phyloP scores from a whole-genome alignment of 2,329 filamentous ascomycete genomes.

The Cryphonectria radicalis region DNA sequence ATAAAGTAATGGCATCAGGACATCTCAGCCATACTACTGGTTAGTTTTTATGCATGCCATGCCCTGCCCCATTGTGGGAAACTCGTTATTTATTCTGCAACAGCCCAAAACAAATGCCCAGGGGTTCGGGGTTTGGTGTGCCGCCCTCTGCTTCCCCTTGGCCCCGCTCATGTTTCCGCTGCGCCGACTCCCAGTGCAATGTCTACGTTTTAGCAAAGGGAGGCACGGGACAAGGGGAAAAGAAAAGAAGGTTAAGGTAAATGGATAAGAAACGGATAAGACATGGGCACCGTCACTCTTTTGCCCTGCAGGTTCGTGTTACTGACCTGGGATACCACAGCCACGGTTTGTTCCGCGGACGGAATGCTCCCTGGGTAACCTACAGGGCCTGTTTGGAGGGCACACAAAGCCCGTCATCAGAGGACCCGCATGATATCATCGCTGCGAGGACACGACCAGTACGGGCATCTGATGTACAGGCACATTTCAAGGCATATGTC shows the following conservation, averaged over 20 bases:
- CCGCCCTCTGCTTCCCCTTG: background rate
- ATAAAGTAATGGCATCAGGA: background rate
- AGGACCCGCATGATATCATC: slow-evolving; percentile 13
- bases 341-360: background rate
- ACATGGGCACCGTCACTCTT: background rate
- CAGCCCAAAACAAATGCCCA: background rate
- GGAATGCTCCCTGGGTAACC: background rate
- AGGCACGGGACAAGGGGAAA: background rate
- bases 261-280: background rate
- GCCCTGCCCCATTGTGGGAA: background rate
- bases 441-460: background rate
- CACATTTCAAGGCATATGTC: background rate
- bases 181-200: background rate
- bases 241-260: background rate
- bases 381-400: background rate
- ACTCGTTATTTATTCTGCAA: background rate
- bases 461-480: too few relatives aligned
- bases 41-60: background rate
- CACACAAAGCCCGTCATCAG: background rate
- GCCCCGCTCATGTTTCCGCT: background rate
- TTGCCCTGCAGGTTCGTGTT: background rate
- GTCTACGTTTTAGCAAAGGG: background rate
- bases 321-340: background rate
- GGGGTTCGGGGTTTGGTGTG: background rate
- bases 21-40: background rate